Conservation (phyloP, 495 filamentous ascomycete species). For the Aspergillus olivimuriae region DNA sequence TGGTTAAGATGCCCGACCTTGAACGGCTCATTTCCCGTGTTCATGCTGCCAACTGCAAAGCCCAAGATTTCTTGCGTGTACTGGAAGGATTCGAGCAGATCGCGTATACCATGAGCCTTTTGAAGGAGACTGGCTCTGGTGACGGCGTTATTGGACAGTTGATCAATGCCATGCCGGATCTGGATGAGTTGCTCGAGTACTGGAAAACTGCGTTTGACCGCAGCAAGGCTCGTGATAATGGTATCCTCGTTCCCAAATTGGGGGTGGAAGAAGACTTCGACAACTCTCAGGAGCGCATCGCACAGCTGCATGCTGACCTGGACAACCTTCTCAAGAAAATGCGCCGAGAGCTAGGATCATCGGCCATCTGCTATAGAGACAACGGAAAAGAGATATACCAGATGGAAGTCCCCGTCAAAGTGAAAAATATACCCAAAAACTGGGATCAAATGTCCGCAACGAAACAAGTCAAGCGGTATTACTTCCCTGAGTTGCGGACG, state of each 20-base stretch:
- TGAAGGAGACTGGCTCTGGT: slow-evolving; percentile 60
- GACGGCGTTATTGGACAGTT: slow-evolving; percentile 81
- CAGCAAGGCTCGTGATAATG: slow-evolving; percentile 65
- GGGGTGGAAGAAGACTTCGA: slow-evolving; percentile 95
- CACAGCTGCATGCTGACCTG: slow-evolving; percentile 64
- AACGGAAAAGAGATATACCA: slow-evolving; percentile 97
- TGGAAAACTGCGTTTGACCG: slow-evolving; percentile 96
- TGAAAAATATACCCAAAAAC: slow-evolving; percentile 71
- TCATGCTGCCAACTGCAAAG: slow-evolving; percentile 80
- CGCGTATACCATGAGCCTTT: slow-evolving; percentile 77
- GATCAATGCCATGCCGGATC: slow-evolving; percentile 76
- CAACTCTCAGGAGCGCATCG: slow-evolving; percentile 69
- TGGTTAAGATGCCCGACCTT: slow-evolving; percentile 88
- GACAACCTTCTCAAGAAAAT: slow-evolving; percentile 63
- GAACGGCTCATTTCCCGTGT: slow-evolving; percentile 92
- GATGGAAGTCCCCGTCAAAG: slow-evolving; percentile 80
- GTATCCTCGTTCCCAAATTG: slow-evolving; percentile 74
- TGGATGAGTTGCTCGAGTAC: slow-evolving; percentile 61
- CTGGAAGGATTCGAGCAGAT: slow-evolving; percentile 98
- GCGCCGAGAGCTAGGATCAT: slow-evolving; percentile 58
- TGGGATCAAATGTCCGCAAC: slow-evolving; percentile 98
- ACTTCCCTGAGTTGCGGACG: slow-evolving; percentile 73
- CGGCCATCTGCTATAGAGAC: slow-evolving; percentile 74
- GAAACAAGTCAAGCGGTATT: slow-evolving; percentile 86
- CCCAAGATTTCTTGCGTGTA: slow-evolving; percentile 88